Evolutionary conservation across 2,329 filamentous ascomycete genomes (phyloP).

Genomic region (Sporothrix protearum): DNA sequence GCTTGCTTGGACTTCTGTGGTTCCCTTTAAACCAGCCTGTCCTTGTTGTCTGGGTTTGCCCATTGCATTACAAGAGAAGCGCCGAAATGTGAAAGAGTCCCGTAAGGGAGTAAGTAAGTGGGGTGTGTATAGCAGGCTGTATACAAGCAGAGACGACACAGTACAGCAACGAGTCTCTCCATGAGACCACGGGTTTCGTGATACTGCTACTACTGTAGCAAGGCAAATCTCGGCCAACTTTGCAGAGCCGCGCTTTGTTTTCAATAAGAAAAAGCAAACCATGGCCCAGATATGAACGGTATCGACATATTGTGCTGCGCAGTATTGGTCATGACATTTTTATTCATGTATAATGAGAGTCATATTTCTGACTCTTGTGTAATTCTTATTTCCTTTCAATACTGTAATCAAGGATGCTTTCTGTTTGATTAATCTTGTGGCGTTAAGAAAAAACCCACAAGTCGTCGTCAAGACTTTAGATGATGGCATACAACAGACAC

Average conservation of each 20-base stretch:
- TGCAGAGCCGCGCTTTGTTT: background rate
- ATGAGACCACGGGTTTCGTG: background rate
- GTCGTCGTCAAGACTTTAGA: no score
- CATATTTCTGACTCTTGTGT: no score
- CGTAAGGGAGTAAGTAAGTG: background rate
- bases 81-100: background rate
- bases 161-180: background rate
- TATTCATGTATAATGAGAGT: no score
- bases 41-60: background rate
- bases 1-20: background rate
- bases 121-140: background rate
- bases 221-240: no score
- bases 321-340: no score
- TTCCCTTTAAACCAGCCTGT: background rate
- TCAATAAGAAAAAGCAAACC: background rate
- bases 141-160: background rate
- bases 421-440: no score
- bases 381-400: no score
- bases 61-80: conserved; percentile 7
- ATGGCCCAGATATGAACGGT: background rate
- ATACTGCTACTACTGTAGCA: background rate
- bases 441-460: no score
- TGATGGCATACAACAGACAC: no score
- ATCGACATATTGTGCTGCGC: no score
- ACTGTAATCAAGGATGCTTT: no score